Conservation (phyloP, 2,329 filamentous ascomycete genomes). For the Claviceps paspali region DNA sequence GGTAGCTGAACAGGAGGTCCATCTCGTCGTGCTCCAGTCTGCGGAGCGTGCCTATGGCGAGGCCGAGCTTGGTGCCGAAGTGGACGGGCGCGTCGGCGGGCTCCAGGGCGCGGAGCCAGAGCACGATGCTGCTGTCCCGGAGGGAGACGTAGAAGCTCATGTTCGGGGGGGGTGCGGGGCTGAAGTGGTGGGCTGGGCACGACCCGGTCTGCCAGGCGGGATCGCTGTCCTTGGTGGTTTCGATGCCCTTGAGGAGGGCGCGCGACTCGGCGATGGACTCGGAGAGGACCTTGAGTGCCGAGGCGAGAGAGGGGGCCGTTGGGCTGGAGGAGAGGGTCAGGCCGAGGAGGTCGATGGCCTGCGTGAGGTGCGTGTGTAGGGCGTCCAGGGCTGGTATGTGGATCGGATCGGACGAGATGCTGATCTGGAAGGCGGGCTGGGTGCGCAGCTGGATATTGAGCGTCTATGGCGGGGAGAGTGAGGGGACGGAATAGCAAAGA, state of each 20-base stretch:
- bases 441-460: slow-evolving; percentile 64
- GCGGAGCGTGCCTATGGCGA: slow-evolving; percentile 49
- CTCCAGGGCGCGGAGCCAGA: slow-evolving; percentile 56
- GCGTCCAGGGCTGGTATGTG: slow-evolving; percentile 54
- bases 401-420: slow-evolving; percentile 34
- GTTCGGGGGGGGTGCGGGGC: slow-evolving; percentile 33
- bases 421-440: slow-evolving; percentile 36
- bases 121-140: slow-evolving; percentile 53
- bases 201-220: slow-evolving; percentile 29
- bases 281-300: slow-evolving; percentile 40
- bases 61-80: slow-evolving; percentile 51
- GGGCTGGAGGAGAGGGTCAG: slow-evolving; percentile 43
- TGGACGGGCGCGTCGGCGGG: slow-evolving; percentile 46
- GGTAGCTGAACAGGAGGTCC: slow-evolving; percentile 57
- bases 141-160: slow-evolving; percentile 63
- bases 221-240: slow-evolving; percentile 21
- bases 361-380: slow-evolving; percentile 63
- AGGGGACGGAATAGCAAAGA: too few relatives aligned
- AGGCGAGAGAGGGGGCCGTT: slow-evolving; percentile 40
- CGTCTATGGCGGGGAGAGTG: too few relatives aligned
- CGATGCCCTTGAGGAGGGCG: slow-evolving; percentile 41
- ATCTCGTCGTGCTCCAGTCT: slow-evolving; percentile 65
- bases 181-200: slow-evolving; percentile 28
- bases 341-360: slow-evolving; percentile 69
- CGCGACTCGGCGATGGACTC: slow-evolving; percentile 39